phyloP scores from a whole-genome alignment of 2,329 filamentous ascomycete genomes.

The Neurospora sp. region DNA sequence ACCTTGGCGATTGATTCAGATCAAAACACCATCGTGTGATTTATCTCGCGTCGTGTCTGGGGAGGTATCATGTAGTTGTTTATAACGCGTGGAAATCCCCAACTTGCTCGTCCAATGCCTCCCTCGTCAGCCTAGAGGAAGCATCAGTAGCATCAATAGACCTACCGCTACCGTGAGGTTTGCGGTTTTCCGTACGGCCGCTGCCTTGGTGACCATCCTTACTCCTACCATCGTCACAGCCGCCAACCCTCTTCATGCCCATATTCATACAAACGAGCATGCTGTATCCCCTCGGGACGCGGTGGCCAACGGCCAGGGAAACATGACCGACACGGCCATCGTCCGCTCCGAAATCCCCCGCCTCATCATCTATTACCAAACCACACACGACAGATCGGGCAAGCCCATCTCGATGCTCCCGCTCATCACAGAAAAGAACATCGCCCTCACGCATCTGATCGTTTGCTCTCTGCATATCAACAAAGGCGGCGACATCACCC shows the following conservation, averaged over 20 bases:
- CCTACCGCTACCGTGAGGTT: background rate
- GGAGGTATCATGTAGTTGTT: background rate
- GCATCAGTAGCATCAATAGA: background rate
- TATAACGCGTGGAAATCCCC: background rate
- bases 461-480: constrained; percentile 82
- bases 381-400: constrained; percentile 36
- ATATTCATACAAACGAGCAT: background rate
- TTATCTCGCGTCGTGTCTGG: background rate
- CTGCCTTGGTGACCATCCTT: background rate
- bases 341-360: constrained; percentile 15
- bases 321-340: background rate
- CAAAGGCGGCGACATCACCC: constrained; percentile 54
- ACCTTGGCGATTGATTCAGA: background rate
- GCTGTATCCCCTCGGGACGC: background rate
- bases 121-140: background rate
- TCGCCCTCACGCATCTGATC: constrained; percentile 67
- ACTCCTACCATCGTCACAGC: background rate
- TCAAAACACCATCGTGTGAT: background rate
- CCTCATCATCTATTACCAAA: constrained; percentile 35
- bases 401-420: constrained; percentile 43
- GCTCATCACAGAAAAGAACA: constrained; percentile 36
- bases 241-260: background rate
- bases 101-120: background rate
- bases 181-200: background rate
- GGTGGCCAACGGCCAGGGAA: background rate